These are phyloP conservation scores for Truncatella angustata DNA, from an alignment of 2,329 filamentous ascomycete genomes.

Conservation along the genomic window DNA sequence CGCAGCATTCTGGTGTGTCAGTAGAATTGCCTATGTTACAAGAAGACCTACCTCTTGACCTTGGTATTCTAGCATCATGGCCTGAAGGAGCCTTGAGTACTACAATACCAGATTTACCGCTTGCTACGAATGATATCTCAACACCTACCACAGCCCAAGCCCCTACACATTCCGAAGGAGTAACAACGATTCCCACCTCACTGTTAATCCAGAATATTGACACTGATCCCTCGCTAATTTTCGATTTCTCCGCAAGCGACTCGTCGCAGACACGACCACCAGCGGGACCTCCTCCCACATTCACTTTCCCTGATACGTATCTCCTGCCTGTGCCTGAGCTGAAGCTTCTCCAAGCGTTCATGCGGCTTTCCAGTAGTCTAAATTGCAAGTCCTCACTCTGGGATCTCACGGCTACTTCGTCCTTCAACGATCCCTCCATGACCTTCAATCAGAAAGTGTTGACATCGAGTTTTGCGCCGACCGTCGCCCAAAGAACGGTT, in stretches of 20 bases:
- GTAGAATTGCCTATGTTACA: background rate
- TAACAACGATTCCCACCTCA: too few species aligned
- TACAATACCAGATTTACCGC: background rate
- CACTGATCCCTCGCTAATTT: background rate
- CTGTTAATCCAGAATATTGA: too few species aligned
- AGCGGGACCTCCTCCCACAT: slow-evolving; percentile 12
- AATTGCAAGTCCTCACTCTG: slow-evolving; percentile 41
- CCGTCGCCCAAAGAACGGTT: slow-evolving; percentile 43
- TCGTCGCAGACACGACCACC: background rate
- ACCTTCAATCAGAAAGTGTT: slow-evolving; percentile 33
- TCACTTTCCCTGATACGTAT: slow-evolving; percentile 44
- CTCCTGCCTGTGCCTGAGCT: slow-evolving; percentile 47
- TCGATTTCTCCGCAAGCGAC: background rate
- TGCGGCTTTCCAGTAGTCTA: slow-evolving; percentile 46
- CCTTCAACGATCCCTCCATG: slow-evolving; percentile 36
- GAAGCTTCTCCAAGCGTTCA: slow-evolving; percentile 43
- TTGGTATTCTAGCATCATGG: background rate
- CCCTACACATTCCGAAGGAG: too few species aligned
- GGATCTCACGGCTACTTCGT: slow-evolving; percentile 44
- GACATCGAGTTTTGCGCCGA: slow-evolving; percentile 49
- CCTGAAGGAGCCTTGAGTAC: background rate
- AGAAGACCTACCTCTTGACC: background rate
- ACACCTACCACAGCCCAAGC: background rate
- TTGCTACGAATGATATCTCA: background rate
- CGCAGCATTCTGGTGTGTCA: background rate